Evolutionary conservation across 129 eudicot species (phyloP), one percentile per base, ranked within the genome.

Genomic region (Heracleum sosnowskyi): DNA sequence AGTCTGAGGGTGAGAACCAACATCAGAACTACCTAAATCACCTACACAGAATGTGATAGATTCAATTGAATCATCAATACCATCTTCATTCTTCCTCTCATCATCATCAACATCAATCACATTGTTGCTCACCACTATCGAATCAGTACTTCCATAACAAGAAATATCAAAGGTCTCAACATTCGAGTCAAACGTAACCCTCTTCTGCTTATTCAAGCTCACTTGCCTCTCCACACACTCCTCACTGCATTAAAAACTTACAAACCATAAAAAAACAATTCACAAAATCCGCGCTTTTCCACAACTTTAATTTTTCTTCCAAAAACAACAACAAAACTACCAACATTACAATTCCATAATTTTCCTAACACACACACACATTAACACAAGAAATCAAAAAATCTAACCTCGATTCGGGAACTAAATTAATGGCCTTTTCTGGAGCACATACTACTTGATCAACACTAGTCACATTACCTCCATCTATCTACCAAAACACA

Each of bases 171-270:
- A 87, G 11, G 94, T 88, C 49, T 80, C 89, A 75, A 96, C 84
- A 64, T 89, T 89, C 39, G 97, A 79, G 80, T 90, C 88, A 90
- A 96, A 96, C n/a, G 97, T 92, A 74, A 96, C 97, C 74, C 82
- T 92, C 85, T 96, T 96, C 45, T 81, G 86, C 29, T 81, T 81
- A 74, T 83, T 86, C 63, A 86, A 72, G 75, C 92, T 87, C 83
- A 77, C 53, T 46, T 86, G 85, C 82, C 22, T 66, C 72, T 87
- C 90, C 81, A 88, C 91, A 36, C 76, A 79, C 81, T 87, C 84
- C 64, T 68, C 85, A 69, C 93, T 89, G 78, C 76, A 85, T n/a
- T 66, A 3, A 72, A 77, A 79, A 46, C 74, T 17, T 22, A 55
- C 68, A 66, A 15, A 40, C 76, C 28, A 37, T 76, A 60, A 41